Evolutionary conservation across 768 basidiomycete genomes (phyloP).

Genomic region (Podaxis pistillaris): DNA sequence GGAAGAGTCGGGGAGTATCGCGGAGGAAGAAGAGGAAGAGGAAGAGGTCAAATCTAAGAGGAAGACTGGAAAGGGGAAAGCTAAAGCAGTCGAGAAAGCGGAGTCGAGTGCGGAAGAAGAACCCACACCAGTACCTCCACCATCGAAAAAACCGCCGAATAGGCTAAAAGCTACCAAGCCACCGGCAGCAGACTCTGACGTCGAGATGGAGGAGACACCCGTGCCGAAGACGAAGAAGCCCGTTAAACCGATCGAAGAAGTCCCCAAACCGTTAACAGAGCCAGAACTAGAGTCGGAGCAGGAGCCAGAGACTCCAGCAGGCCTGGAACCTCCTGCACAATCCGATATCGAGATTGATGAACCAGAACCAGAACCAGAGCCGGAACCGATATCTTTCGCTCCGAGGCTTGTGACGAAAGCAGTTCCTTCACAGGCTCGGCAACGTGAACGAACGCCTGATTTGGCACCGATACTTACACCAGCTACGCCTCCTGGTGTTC

Average conservation of each 20-base stretch:
- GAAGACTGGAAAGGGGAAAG: background rate
- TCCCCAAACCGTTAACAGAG: background rate
- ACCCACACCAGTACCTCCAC: background rate
- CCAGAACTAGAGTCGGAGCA: background rate
- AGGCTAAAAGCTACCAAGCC: background rate
- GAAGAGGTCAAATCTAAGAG: conserved; percentile 13
- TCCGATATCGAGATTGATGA: conserved; percentile 5
- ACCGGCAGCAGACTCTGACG: background rate
- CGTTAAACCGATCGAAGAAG: background rate
- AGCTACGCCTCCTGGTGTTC: background rate
- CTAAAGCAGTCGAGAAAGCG: conserved; percentile 36
- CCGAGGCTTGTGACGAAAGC: conserved; percentile 1
- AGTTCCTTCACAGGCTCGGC: background rate
- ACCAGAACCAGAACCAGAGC: background rate
- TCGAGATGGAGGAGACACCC: conserved; percentile 3
- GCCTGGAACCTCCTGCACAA: background rate
- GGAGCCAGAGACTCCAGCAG: background rate
- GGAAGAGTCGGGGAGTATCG: background rate
- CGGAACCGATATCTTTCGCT: background rate
- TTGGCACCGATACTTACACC: background rate
- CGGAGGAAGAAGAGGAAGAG: conserved; percentile 17
- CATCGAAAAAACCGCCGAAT: conserved; percentile 1
- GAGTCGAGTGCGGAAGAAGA: conserved; percentile 20
- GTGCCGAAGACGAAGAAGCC: background rate
- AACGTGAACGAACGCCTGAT: background rate